Percentiles rank a stretch among this genome's conserved stretches.
phyloP scores from a whole-genome alignment of 1,284 basidiomycete species.

The Cryptococcus deneoformans region DNA sequence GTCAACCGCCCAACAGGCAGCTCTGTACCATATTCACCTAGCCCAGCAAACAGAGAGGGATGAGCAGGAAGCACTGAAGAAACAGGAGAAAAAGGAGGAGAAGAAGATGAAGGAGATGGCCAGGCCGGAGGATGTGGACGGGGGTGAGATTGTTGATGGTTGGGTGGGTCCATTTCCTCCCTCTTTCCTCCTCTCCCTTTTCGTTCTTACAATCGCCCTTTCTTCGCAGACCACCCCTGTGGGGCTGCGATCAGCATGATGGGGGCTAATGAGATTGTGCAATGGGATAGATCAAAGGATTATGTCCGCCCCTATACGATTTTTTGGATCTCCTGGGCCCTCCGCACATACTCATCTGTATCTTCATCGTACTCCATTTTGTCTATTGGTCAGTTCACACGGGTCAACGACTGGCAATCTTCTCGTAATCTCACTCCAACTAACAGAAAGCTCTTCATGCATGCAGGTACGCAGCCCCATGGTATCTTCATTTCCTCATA shows the following conservation, averaged over 20 bases:
- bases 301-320: conserved; percentile 24
- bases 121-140: conserved; percentile 10
- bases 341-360: conserved; percentile 20
- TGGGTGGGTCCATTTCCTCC: conserved; percentile 15
- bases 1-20: conserved; percentile 16
- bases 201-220: no score
- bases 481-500: conserved; percentile 29
- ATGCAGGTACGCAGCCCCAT: conserved; percentile 23
- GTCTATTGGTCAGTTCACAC: conserved; percentile 22
- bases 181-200: neutral
- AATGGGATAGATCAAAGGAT: conserved; percentile 21
- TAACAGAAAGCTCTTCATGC: neutral
- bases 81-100: conserved; percentile 12
- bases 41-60: conserved; percentile 11
- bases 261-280: neutral
- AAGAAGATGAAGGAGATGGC: conserved; percentile 7
- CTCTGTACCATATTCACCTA: conserved; percentile 12
- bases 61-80: conserved; percentile 13
- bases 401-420: neutral
- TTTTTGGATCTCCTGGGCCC: conserved; percentile 27
- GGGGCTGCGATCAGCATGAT: neutral
- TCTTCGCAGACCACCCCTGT: no score
- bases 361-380: conserved; percentile 21
- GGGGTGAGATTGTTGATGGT: conserved; percentile 17
- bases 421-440: neutral